Base-by-base conservation (phyloP, 345 rosid genomes). In the Arabidopsis suecica region DNA sequence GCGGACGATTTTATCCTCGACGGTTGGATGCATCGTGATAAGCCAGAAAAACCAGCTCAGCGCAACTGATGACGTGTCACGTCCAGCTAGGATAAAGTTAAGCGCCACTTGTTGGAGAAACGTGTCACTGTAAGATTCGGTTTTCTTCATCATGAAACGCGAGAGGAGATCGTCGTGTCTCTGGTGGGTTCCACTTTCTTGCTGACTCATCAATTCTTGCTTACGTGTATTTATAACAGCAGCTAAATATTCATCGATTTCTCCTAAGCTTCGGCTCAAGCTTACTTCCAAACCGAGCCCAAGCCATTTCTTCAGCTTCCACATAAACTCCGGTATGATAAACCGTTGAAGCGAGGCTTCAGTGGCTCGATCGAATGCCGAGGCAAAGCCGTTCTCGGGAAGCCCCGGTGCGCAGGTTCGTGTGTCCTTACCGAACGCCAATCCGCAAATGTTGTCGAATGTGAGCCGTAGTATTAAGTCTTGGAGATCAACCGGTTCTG, bases 401-500 rank as follows among this genome's bases (percentile, higher is more conserved):
- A 87, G 81, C 1, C 93, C 96, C 4, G 77, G 82, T 2, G 91
- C 81, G 63, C 98, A 91, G 6, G 98, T 94, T 48, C 85, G 83
- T 0, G 98, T 96, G 77, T 94, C 98, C 73, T 87, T 88, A 20
- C 98, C 98, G 18, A 91, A 94, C 22, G 97, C 91, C 70, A 94
- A 82, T 47, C 98, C 98, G 57, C 98, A 94, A 2, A 94, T 91
- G 84, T 91, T 94, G 63, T 94, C 98, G 51, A 94, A 94, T 2
- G 98, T 91, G 77, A 94, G 97, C 68, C 97, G 88, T 68, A 94
- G 95, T 49, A 94, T 49, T 42, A 89, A 71, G 80, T 94, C 98
- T 61, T 94, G 98, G 32, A 94, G 86, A 73, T 94, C 97, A 42
- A 94, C 78, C 51, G 95, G 83, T 68, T 86, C 82, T 18, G 66